Evolutionary conservation across 2,329 filamentous ascomycete genomes (phyloP).

Genomic region (Chaetomium sp.): DNA sequence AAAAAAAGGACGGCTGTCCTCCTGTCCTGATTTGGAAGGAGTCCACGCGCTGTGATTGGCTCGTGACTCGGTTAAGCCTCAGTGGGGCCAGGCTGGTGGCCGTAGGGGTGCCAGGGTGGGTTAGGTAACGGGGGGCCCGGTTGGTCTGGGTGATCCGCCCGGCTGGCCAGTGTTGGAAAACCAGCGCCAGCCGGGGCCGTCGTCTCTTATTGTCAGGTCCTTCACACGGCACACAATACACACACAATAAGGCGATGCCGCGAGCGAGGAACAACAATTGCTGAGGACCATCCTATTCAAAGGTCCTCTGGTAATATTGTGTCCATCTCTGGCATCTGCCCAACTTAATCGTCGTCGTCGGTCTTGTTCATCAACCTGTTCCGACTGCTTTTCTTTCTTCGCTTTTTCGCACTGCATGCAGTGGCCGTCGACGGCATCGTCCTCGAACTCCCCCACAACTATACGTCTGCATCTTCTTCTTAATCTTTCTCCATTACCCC

Average conservation of each 20-base stretch:
- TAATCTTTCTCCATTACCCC: not conserved
- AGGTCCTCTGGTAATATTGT: slow-evolving; percentile 1
- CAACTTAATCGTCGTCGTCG: not conserved
- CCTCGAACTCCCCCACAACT: too few species aligned
- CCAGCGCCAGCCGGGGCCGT: slow-evolving; percentile 17
- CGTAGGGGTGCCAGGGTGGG: slow-evolving; percentile 14
- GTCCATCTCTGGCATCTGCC: not conserved
- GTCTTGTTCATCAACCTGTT: not conserved
- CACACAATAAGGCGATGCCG: slow-evolving; percentile 7
- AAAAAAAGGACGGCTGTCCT: slow-evolving; percentile 15
- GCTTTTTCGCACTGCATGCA: not conserved
- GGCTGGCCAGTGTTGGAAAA: slow-evolving; percentile 22
- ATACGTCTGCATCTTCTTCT: not conserved
- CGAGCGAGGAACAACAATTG: slow-evolving; percentile 17
- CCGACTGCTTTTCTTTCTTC: not conserved
- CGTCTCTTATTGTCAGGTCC: slow-evolving; percentile 22
- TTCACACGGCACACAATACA: slow-evolving; percentile 9
- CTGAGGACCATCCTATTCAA: slow-evolving; percentile 9
- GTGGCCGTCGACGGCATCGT: not conserved
- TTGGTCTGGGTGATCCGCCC: slow-evolving; percentile 17
- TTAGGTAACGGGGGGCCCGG: slow-evolving; percentile 20
- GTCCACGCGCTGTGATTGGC: slow-evolving; percentile 30
- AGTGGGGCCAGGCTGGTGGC: slow-evolving; percentile 31
- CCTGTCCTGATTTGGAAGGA: slow-evolving; percentile 36
- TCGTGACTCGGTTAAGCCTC: slow-evolving; percentile 33